Evolutionary conservation across 192 early-diverging fungal species (phyloP).

Genomic region (Spizellomyces sp.): DNA sequence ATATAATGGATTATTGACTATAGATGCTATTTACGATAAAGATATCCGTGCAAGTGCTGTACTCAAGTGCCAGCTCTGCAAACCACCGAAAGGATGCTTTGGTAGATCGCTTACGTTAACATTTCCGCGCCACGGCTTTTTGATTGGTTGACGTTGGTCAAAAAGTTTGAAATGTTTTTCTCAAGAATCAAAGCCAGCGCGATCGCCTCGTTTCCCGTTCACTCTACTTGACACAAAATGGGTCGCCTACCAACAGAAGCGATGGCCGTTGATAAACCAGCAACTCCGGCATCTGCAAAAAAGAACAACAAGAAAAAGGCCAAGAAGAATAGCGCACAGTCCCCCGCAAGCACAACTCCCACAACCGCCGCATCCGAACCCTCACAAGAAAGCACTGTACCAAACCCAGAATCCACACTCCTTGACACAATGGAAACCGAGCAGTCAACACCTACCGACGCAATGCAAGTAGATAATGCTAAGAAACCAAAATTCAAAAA

Average conservation of each 20-base stretch:
- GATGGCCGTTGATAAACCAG: neutral
- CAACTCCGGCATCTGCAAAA: neutral
- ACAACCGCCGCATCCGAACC: neutral
- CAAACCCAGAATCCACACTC: neutral
- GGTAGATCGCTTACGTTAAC: too few relatives aligned
- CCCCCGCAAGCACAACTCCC: neutral
- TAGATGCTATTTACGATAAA: too few relatives aligned
- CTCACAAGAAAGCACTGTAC: neutral
- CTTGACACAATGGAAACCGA: neutral
- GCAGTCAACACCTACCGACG: neutral
- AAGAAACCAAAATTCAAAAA: constrained; percentile 5
- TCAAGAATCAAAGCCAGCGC: neutral
- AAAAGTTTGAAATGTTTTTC: constrained; percentile 3
- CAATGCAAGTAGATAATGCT: constrained; percentile 4
- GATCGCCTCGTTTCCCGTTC: neutral
- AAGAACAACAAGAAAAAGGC: neutral
- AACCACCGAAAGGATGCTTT: too few relatives aligned
- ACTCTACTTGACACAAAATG: neutral
- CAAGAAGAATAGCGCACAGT: neutral
- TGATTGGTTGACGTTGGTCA: too few relatives aligned
- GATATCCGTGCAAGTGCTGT: too few relatives aligned
- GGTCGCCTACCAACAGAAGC: neutral
- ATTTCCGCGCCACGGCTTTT: too few relatives aligned
- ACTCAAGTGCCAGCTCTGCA: too few relatives aligned
- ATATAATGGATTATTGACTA: too few relatives aligned